Base-by-base conservation (phyloP, 1,284 basidiomycete species). In the Athelia sp. region DNA sequence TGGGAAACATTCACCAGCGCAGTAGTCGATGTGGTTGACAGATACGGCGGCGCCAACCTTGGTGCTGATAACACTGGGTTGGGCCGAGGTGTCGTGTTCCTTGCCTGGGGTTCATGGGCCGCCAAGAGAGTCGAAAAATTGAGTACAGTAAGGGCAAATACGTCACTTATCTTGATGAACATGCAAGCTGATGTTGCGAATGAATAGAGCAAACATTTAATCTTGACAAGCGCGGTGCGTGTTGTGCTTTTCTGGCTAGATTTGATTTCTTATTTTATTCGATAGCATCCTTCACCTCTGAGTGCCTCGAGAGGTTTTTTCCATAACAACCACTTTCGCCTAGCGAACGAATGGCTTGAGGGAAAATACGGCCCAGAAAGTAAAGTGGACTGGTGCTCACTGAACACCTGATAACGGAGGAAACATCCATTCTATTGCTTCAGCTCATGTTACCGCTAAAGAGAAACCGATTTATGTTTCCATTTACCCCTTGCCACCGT, bases 61-160 rank as follows among this genome's bases (percentile, higher is more conserved):
- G 63, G 70, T 66, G 58, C 70, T 55, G 71, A 69, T 31, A 61
- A 58, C 35, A 70, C 62, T 48, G 84, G 83, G 23, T 63, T 78
- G 43, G 82, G 87, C 54, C 80, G 82, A 9, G 86, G 87, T 45
- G 78, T 87, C 48, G 92, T 94, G 42, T 93, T 96, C 67, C 76
- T 96, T 60, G 90, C 89, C 13, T 96, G 93, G 95, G 95, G 95
- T 3, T 76, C 81, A 11, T 90, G 86, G 70, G 95, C 95, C 6
- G 82, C 79, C 50, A 92, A 95, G 69, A 81, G 93, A 54, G 85
- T 93, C 49, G 79, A 83, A 42, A 88, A 87, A 58, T 74, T 96
- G 35, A 81, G 86, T 66, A 83, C 82, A 74, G 90, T 89, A 50
- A 59, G 81, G 57, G 47, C 26, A 34, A 29, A 4, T 13, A 29